Base-by-base conservation (phyloP, 2,329 filamentous ascomycete genomes). In the Aspergillus glaucus region DNA sequence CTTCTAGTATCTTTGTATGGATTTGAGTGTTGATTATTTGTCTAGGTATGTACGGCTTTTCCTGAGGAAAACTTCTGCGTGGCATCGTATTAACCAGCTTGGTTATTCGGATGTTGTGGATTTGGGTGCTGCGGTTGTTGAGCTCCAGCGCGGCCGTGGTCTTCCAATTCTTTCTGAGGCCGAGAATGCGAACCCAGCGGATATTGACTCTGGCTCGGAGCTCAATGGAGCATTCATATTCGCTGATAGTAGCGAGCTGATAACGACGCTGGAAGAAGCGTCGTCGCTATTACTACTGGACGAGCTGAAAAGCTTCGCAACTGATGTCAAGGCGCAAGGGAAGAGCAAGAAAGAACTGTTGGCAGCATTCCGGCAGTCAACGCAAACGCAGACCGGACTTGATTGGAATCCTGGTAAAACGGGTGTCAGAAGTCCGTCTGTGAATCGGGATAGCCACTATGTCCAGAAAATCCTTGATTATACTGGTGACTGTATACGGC, bases 11-110 rank as follows among this genome's bases (percentile, higher is more conserved):
- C 2, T 10, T 3, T 28, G 6, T 45, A 32, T 28, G 2, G 5
- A 48, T 34, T 0, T 32, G 10, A 9, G 26, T 28, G n/a, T 26
- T 24, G 30, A 42, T 22, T 49, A 44, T 26, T 45, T 39, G 2
- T 14, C 26, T 46, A 92, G 88, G 63, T 95, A 96, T 69, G 91
- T 97, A 12, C 84, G 93, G 19, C 74, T 98, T 1, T 98, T 98
- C 62, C 75, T 98, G 3, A 84, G 93, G 43, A 98, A 98, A 67
- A 89, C 88, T 1, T 87, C 87, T 19, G 84, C 84, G 1, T 98
- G 93, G 93, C 90, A 96, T 73, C 84, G 93, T 8, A 79, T 89
- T 54, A 82, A 79, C 59, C 81, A 83, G 19, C 71, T 98, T 22
- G 82, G 82, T 2, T 96, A 92, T 61, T 80, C 82, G 55, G 91